Base-by-base conservation (phyloP, 441 rosid genomes). In the Syzygium malaccense region DNA sequence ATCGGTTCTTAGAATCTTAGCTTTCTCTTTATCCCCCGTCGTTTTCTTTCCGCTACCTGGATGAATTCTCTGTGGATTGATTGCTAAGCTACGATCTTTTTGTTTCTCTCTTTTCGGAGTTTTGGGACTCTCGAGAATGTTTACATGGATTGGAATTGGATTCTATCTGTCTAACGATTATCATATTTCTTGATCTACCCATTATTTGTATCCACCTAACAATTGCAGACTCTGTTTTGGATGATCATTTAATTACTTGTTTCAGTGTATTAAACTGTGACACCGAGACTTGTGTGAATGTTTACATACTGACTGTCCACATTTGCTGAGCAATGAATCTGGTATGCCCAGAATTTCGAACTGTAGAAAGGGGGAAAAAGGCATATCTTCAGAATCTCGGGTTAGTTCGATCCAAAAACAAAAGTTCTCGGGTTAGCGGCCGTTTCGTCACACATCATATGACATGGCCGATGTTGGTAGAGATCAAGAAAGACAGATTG, bases 1-100 rank as follows among this genome's bases (percentile, higher is more conserved):
- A 32, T 96, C 30, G 99, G 96, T 41, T 92, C 84, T 32, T 92
- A 88, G 37, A 51, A 51, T 49, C 41, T 10, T 33, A 37, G n/a
- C 23, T 9, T 66, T 8, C 17, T 62, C 8, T 33, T 33, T 33
- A 33, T 33, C 5, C 4, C 13, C 14, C 9, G 49, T 64, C 80
- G 6, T 30, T 62, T 45, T 37, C 41, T 45, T 48, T 8, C 41
- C 23, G 75, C 75, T 32, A 32, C 78, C 78, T 1, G 49, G 51
- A 71, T 71, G 4, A 71, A 20, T 37, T 58, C 79, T 71, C 83
- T 37, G 51, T 37, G 83, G 51, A 23, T 75, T 2, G 51, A 75
- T 13, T 37, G 83, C 83, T 75, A 9, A 75, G 83, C 51, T 23
- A 20, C 83, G 14, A 37, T 75, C 51, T 75, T 71, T 71, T 75